phyloP scores from a whole-genome alignment of 371 early-diverging fungal species.

The Chytridium lagenaria region DNA sequence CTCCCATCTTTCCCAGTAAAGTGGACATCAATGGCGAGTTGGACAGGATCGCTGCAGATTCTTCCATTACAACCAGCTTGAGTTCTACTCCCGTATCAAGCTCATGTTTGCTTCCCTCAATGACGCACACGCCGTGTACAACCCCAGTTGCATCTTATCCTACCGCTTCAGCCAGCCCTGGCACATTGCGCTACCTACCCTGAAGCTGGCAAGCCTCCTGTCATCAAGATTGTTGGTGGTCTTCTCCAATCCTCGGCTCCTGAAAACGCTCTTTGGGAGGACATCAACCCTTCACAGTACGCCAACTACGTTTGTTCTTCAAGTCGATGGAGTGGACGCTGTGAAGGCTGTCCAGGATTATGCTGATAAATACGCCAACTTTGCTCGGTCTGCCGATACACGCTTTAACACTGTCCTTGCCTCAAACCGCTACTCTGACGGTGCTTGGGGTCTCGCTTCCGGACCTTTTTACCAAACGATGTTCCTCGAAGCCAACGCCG shows the following conservation, averaged over 20 bases:
- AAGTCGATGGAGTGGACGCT: neutral
- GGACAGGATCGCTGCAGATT: neutral
- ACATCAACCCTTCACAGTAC: neutral
- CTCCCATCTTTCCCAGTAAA: neutral
- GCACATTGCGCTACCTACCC: conserved; percentile 6
- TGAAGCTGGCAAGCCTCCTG: neutral
- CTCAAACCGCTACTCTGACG: neutral
- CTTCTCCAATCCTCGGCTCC: no score
- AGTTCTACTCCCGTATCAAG: neutral
- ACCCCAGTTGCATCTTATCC: neutral
- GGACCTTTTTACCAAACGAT: neutral
- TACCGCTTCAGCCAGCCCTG: conserved; percentile 5
- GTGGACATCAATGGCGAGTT: neutral
- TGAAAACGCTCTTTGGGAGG: no score
- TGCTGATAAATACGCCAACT: conserved; percentile 13
- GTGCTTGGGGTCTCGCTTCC: neutral
- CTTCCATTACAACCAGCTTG: conserved; percentile 1
- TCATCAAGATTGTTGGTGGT: neutral
- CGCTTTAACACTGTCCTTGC: conserved; percentile 27
- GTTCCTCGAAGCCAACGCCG: neutral
- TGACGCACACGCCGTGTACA: neutral
- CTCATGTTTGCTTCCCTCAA: neutral
- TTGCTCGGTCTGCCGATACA: conserved; percentile 23
- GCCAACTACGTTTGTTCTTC: no score
- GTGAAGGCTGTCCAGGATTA: conserved; percentile 17